Percentiles rank a stretch among this genome's conserved stretches.
Conservation (phyloP, 108 stramenopile genomes). For the Cyclotella distinguenda region DNA sequence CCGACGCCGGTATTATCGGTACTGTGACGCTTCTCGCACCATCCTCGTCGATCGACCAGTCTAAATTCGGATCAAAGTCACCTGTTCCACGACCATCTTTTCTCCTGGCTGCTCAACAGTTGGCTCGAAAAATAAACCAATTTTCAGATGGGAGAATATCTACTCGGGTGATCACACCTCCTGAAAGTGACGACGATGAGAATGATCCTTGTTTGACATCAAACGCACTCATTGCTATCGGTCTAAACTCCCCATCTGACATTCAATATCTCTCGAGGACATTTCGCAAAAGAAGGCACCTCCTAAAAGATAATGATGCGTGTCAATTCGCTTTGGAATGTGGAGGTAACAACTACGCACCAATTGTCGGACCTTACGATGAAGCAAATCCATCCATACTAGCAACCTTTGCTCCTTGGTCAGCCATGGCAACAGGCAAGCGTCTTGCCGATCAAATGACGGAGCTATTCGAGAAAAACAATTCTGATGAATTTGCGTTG, state of each 20-base stretch:
- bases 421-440: conserved; percentile 55
- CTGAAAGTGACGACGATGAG: conserved; percentile 17
- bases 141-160: conserved; percentile 62
- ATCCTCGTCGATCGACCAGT: conserved; percentile 13
- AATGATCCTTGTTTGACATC: conserved; percentile 28
- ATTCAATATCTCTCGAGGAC: conserved; percentile 29
- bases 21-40: conserved; percentile 44
- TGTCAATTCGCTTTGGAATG: conserved; percentile 77
- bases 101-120: conserved; percentile 54
- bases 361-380: conserved; percentile 64
- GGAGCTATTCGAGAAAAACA: conserved; percentile 54
- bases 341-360: conserved; percentile 32
- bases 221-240: conserved; percentile 62
- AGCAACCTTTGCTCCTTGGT: conserved; percentile 62
- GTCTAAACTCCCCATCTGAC: conserved; percentile 47
- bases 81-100: conserved; percentile 51
- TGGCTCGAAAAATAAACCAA: conserved; percentile 52
- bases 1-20: conserved; percentile 20
- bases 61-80: conserved; percentile 61
- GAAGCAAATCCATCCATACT: conserved; percentile 48
- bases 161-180: conserved; percentile 38
- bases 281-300: conserved; percentile 37
- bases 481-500: conserved; percentile 72
- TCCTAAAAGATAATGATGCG: conserved; percentile 6
- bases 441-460: conserved; percentile 65